A percentile compares a stretch with the other conserved stretches of the same genome.
Conservation (phyloP, 345 rosid species). For the Eucalyptus sideroxylon region DNA sequence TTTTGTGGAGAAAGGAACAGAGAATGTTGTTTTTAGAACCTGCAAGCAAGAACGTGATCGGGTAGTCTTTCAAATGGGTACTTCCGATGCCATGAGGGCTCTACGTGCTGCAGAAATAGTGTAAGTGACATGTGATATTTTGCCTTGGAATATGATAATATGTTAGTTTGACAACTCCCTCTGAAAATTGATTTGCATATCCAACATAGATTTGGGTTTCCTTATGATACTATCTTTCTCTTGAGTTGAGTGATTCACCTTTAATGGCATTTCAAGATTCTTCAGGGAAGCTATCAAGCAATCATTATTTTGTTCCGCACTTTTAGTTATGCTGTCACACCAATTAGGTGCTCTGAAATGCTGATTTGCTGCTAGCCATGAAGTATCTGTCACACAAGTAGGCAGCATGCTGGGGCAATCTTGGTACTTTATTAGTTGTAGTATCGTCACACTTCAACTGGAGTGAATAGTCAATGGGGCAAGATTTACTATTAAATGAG, state of each 20-base stretch:
- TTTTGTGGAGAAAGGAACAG: conserved; percentile 85
- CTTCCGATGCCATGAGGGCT: conserved; percentile 93
- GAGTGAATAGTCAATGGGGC: background rate
- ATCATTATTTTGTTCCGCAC: background rate
- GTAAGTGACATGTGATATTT: conserved; percentile 15
- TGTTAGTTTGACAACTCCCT: background rate
- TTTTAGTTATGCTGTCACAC: background rate
- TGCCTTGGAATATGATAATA: background rate
- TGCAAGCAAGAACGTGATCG: conserved; percentile 48
- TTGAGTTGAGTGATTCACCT: background rate
- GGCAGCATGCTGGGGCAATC: background rate
- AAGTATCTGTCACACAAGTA: background rate
- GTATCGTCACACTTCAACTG: background rate
- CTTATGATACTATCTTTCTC: background rate
- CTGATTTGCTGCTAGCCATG: background rate
- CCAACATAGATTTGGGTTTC: background rate
- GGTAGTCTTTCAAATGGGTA: conserved; percentile 86
- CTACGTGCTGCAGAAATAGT: conserved; percentile 71
- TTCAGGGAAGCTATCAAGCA: background rate
- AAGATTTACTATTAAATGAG: background rate
- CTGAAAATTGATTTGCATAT: background rate
- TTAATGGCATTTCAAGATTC: background rate
- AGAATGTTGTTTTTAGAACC: conserved; percentile 72
- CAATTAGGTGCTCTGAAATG: background rate
- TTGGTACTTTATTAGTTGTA: background rate